Percentiles rank a stretch among this genome's conserved stretches.
Evolutionary conservation across 1,139 yeast species (phyloP).

Genomic region (Geotrichum armillariae): DNA sequence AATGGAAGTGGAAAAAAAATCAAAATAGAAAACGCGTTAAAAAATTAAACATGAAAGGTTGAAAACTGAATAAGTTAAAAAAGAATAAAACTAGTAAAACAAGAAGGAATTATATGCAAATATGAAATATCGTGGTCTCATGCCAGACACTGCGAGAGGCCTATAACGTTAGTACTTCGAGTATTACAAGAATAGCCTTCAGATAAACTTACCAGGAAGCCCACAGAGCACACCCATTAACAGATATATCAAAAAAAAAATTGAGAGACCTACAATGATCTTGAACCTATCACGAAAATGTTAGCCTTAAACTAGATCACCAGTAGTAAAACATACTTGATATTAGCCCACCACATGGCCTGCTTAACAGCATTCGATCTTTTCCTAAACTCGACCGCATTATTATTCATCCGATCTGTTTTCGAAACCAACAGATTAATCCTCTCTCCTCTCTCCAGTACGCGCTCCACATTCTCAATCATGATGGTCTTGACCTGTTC

Average conservation of each 20-base stretch:
- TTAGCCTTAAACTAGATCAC: no score
- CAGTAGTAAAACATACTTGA: conserved; percentile 28
- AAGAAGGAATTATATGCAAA: background rate
- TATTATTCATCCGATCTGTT: conserved; percentile 70
- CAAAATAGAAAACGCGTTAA: background rate
- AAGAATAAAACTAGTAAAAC: no score
- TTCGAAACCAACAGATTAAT: conserved; percentile 74
- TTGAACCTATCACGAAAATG: no score
- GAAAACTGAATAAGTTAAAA: background rate
- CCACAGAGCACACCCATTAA: conserved; percentile 21
- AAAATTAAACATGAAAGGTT: background rate
- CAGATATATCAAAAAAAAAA: conserved; percentile 15
- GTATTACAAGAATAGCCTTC: background rate
- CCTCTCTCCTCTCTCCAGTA: conserved; percentile 79
- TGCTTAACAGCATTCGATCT: conserved; percentile 65
- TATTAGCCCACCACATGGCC: conserved; percentile 49
- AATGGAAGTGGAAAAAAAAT: background rate
- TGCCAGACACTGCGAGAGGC: conserved; percentile 6
- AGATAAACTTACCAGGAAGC: conserved; percentile 20
- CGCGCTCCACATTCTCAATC: conserved; percentile 45
- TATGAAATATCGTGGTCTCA: background rate
- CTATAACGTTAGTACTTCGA: background rate
- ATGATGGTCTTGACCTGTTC: conserved; percentile 43
- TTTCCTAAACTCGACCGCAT: conserved; percentile 71
- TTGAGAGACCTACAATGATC: conserved; percentile 12